Evolutionary conservation across 768 basidiomycete genomes (phyloP), one percentile per base, ranked within the genome.

Genomic region (Scleroderma citrinum): DNA sequence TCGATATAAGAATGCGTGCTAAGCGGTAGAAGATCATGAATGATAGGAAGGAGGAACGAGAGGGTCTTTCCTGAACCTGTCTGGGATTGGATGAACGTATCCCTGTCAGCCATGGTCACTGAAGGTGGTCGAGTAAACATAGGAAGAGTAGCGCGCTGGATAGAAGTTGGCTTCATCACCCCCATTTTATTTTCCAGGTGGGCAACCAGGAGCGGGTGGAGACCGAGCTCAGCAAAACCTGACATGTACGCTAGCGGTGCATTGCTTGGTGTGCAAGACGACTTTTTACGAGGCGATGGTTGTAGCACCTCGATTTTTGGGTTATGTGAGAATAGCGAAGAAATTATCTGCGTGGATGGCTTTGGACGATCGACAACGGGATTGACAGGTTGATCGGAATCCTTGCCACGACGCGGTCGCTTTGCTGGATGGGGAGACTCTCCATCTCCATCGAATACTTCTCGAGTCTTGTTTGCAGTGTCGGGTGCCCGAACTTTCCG

Each of bases 61-160:
- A 97, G 71, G 0, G 94, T 97, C 70, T 97, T 98, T 61, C 95
- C 95, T 0, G 94, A 97, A 48, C 95, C 95, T 8, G 95, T 97
- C 64, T 97, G 93, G 12, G 92, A 90, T 66, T 96, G 94, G 48
- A 97, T 89, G 66, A 96, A 94, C 13, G 88, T 80, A 66, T 95
- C 92, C 51, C 87, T 75, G 43, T 71, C 70, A 42, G 57, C 53
- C 51, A 67, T 69, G 53, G 64, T 70, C 23, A 67, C 56, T 0
- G 73, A 65, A 7, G 61, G 51, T 7, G 67, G 58, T 34, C 64
- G 68, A 3, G 88, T 76, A 37, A 97, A 74, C n/a, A 83, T 66
- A 6, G 80, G 75, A 12, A 86, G 69, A 10, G 76, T 76, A 7
- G 85, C 81, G 50, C 86, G 77, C 67, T 98, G 95, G 52, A 96